phyloP scores from a whole-genome alignment of 176 grass and related monocot species.

The Melocanna baccifera region DNA sequence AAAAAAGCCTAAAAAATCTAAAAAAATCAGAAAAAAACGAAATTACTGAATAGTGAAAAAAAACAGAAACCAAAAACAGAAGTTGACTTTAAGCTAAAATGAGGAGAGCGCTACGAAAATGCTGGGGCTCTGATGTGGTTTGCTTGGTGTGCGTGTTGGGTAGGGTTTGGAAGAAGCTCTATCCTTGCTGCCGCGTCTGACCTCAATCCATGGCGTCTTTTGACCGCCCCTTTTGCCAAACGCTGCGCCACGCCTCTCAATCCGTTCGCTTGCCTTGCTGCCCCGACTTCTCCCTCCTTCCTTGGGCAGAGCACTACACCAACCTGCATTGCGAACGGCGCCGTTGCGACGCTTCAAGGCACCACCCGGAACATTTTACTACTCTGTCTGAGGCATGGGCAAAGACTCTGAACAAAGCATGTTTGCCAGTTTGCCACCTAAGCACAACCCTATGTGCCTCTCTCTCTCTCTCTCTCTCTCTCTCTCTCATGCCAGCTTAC shows the following conservation, averaged over 20 bases:
- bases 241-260: not conserved
- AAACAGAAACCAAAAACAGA: no score
- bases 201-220: not conserved
- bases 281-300: not conserved
- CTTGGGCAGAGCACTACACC: not conserved
- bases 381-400: not conserved
- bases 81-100: no score
- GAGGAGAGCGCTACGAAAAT: no score
- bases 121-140: not conserved
- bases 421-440: not conserved
- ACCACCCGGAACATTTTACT: not conserved
- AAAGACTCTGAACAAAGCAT: not conserved
- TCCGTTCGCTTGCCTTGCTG: not conserved
- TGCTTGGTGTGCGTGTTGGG: not conserved
- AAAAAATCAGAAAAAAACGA: no score
- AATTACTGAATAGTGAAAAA: no score
- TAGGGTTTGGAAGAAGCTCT: conserved; percentile 23
- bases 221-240: conserved; percentile 6
- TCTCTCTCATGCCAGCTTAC: not conserved
- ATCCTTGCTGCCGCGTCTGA: not conserved
- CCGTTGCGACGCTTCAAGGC: no score
- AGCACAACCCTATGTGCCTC: not conserved
- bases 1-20: no score
- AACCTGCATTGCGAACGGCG: not conserved
- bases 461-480: not conserved